Conservation (phyloP, 2,329 filamentous ascomycete genomes). For the Hymenoscyphus fructigenus region DNA sequence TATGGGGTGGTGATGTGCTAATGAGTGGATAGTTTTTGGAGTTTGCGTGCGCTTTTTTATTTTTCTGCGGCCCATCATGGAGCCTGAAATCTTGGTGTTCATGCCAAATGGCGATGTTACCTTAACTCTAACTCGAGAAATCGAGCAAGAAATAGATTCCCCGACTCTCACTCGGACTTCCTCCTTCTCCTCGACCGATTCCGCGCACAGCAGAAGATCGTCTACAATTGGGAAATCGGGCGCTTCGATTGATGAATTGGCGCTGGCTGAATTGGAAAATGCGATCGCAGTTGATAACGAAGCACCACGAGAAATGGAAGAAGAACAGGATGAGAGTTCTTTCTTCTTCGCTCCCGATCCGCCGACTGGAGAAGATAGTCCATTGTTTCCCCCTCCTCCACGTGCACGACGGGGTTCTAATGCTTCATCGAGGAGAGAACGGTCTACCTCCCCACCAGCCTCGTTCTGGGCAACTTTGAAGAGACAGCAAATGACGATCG, state of each 20-base stretch:
- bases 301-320: neutral
- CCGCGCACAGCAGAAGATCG: neutral
- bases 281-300: neutral
- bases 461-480: constrained; percentile 29
- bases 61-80: constrained; percentile 17
- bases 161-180: constrained; percentile 2
- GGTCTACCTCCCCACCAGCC: constrained; percentile 25
- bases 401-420: constrained; percentile 24
- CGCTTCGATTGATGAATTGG: constrained; percentile 19
- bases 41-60: neutral
- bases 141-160: constrained; percentile 17
- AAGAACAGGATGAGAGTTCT: constrained; percentile 17
- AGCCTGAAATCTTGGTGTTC: constrained; percentile 26
- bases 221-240: constrained; percentile 5
- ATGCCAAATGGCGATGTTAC: constrained; percentile 32
- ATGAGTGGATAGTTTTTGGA: neutral
- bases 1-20: neutral
- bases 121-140: constrained; percentile 23
- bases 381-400: constrained; percentile 25
- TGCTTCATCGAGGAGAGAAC: constrained; percentile 23
- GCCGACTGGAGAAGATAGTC: constrained; percentile 21
- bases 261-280: constrained; percentile 4
- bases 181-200: constrained; percentile 4
- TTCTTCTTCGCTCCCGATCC: constrained; percentile 29
- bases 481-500: constrained; percentile 16